Evolutionary conservation across 768 basidiomycete genomes (phyloP), one percentile per base, ranked within the genome.

Genomic region (Lentinula sp.): DNA sequence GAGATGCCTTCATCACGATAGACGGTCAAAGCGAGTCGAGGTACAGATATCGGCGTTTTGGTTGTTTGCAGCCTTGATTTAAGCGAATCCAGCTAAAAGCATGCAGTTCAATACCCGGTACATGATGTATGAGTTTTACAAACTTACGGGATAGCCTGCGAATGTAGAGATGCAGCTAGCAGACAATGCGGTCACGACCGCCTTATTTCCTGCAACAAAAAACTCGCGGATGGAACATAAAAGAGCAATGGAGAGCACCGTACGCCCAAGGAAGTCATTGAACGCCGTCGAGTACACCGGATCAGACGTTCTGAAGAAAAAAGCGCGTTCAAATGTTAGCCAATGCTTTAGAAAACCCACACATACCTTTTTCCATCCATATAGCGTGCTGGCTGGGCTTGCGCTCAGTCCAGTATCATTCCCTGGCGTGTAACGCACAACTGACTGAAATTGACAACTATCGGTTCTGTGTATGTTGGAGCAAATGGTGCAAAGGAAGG

Each of bases 151-250:
- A 73, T 95, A 96, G 54, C 95, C 95, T 60, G 90, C 90, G 68
- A 96, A 85, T 13, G 95, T 97, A 51, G 94, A 95, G 65, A 95
- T 83, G 73, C 95, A 90, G 67, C 93, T 94, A 54, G 94, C 94
- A 45, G 91, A 86, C 62, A 95, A 85, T 39, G 95, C 94, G 68
- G 91, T 93, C 42, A 90, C 91, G 68, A 93, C 88, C 56, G 92
- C 86, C 75, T 92, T 93, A 79, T 94, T 86, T 64, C 80, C 91
- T 93, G 60, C 50, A 51, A 51, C 15, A 43, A 64, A 18, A 55
- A 56, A 37, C 51, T 60, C 58, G 59, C 54, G 65, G 58, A 57
- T 66, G 67, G 48, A 63, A 42, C 49, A 12, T 16, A 2, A 39
- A 32, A 36, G 16, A n/a, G 28, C 46, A 10, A 50, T 63, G 39